These are phyloP conservation scores for Podaxis mareebaensis DNA, from an alignment of 768 basidiomycete species.

Conservation along the genomic window DNA sequence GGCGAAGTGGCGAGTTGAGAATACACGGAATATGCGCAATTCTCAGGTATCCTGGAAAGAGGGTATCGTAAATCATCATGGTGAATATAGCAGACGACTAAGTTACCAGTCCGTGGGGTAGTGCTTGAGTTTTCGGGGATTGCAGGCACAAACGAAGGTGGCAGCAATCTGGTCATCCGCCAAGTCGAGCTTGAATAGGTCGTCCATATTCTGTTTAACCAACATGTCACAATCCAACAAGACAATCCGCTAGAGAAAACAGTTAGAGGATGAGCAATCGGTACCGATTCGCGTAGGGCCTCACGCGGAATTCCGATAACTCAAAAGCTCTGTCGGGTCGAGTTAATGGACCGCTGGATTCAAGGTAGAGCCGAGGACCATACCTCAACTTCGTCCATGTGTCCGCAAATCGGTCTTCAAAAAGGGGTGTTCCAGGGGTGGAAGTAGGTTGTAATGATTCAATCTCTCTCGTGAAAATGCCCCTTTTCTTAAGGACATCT, in stretches of 20 bases:
- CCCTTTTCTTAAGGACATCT: constrained; percentile 49
- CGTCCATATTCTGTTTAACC: constrained; percentile 80
- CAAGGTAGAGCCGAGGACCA: constrained; percentile 1
- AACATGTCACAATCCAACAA: constrained; percentile 91
- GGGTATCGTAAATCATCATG: constrained; percentile 17
- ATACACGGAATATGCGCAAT: constrained; percentile 79
- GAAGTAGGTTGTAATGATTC: constrained; percentile 54
- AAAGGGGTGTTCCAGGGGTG: constrained; percentile 34
- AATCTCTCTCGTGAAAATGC: constrained; percentile 60
- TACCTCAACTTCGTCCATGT: constrained; percentile 73
- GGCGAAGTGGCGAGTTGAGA: constrained; percentile 44
- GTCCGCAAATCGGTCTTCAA: constrained; percentile 60
- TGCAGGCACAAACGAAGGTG: constrained; percentile 90
- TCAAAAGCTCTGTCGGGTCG: constrained; percentile 52
- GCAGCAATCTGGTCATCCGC: constrained; percentile 80
- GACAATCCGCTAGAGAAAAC: constrained; percentile 59
- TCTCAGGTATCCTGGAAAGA: constrained; percentile 79
- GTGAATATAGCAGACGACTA: constrained; percentile 19
- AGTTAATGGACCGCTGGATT: not conserved
- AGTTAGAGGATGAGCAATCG: not conserved
- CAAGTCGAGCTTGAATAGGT: constrained; percentile 60
- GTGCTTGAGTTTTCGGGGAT: constrained; percentile 79
- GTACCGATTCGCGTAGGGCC: constrained; percentile 15
- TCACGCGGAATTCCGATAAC: constrained; percentile 66
- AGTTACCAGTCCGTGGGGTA: constrained; percentile 88